A percentile compares a stretch with the other conserved stretches of the same genome.
Evolutionary conservation across 164 flowering plant species (phyloP).

Genomic region (Houttuynia cordata): DNA sequence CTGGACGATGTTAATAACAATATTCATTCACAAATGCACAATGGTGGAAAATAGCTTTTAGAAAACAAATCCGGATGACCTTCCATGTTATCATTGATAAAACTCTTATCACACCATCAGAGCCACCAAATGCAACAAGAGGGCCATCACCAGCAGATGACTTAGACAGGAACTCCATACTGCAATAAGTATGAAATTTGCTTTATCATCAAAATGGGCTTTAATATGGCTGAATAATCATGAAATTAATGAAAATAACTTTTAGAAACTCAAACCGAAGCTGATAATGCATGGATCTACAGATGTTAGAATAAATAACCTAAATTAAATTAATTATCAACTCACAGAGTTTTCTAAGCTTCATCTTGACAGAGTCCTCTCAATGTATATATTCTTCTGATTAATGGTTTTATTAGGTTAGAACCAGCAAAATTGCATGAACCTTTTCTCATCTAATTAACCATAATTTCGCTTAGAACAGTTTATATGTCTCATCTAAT

Average conservation of each 20-base stretch:
- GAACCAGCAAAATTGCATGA: neutral
- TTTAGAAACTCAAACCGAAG: neutral
- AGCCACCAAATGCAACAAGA: slow-evolving; percentile 94
- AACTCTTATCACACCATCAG: slow-evolving; percentile 96
- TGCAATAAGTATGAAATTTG: slow-evolving; percentile 18
- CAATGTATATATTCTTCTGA: neutral
- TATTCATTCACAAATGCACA: neutral
- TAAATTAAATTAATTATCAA: neutral
- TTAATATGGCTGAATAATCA: neutral
- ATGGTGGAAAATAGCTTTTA: slow-evolving; percentile 4
- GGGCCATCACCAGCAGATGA: slow-evolving; percentile 89
- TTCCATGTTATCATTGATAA: slow-evolving; percentile 99
- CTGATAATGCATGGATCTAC: neutral
- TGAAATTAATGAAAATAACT: neutral
- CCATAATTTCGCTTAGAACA: no score
- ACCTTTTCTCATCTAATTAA: no score
- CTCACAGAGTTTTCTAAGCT: neutral
- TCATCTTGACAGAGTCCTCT: neutral
- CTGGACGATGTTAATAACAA: neutral
- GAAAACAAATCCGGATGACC: slow-evolving; percentile 29
- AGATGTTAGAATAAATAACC: neutral
- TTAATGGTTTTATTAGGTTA: neutral
- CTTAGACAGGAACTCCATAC: slow-evolving; percentile 89
- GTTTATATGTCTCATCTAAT: no score
- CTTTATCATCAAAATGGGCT: neutral